Evolutionary conservation across 768 basidiomycete genomes (phyloP), one percentile per base, ranked within the genome.

Genomic region (Infundibulicybe gibba): DNA sequence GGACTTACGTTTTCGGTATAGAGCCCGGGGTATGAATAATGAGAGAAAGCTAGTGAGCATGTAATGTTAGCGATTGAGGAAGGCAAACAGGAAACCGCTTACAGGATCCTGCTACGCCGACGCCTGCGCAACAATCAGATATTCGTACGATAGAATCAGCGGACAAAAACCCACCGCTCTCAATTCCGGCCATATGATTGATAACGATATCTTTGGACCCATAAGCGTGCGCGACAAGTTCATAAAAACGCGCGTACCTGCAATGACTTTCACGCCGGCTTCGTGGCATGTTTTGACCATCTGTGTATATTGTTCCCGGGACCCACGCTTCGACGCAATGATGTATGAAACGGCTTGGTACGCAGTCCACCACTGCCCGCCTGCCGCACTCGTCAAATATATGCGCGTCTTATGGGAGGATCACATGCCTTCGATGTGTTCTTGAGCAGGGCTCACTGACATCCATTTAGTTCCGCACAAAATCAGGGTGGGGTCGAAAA

Each of bases 291-390:
- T 54, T 13, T 46, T 48, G 32, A 68, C 50, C 67, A 68, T 55
- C 67, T 69, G 69, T 37, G 51, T 31, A 35, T 34, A 75, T 40
- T 73, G 66, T 6, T 48, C 25, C n/a, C 69, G 62, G 41, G 63
- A 52, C 9, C 75, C 75, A 0, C 71, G 67, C 54, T 76, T 76
- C 14, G 69, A 71, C 1, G 61, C 68, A 41, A 74, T 55, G 13
- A 19, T 70, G 54, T 75, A 73, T n/a, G 71, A 74, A 1, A 75
- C 74, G 9, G 70, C 66, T 50, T 76, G 75, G 51, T 76, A 75
- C 53, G 75, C 75, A 1, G 75, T 77, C 73, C 73, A 76, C 75
- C 75, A 76, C 50, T 73, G 54, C 8, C 8, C 25, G 8, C 25
- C 25, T 25, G 25, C 25, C 25, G 25, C 25, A 25, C 25, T 25